Percentiles rank a stretch among this genome's conserved stretches.
phyloP scores from a whole-genome alignment of 164 flowering plant genomes.

The Cinnamomum micranthum region DNA sequence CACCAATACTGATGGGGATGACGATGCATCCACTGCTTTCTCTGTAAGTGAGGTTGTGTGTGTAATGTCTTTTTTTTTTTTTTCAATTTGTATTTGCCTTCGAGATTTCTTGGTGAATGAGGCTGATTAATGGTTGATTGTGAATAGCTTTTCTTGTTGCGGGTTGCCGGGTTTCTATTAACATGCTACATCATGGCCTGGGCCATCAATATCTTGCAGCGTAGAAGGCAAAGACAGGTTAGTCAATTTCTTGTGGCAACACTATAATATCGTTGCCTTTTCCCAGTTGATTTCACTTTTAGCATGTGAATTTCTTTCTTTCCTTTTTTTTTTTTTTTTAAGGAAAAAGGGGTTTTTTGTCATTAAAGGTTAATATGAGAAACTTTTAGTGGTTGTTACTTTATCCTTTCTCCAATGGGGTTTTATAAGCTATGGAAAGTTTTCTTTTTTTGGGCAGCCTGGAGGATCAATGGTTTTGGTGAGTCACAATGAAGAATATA shows the following conservation, averaged over 20 bases:
- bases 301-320: neutral
- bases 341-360: neutral
- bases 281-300: neutral
- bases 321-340: neutral
- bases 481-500: too few relatives aligned
- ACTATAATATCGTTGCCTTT: neutral
- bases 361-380: neutral
- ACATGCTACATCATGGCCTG: conserved; percentile 98
- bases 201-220: conserved; percentile 88
- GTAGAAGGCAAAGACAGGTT: conserved; percentile 77
- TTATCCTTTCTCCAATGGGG: neutral
- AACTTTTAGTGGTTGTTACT: neutral
- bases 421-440: neutral
- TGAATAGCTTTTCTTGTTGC: conserved; percentile 81
- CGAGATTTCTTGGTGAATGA: neutral
- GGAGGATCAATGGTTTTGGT: neutral
- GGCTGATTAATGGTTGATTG: neutral
- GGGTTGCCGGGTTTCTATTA: conserved; percentile 86
- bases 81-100: neutral
- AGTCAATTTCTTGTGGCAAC: neutral
- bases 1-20: conserved; percentile 49
- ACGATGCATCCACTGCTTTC: conserved; percentile 60
- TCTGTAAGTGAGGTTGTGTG: conserved; percentile 43
- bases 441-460: neutral
- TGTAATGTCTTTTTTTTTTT: neutral